phyloP scores from a whole-genome alignment of 2,329 filamentous ascomycete genomes.

The Metarhizium album region DNA sequence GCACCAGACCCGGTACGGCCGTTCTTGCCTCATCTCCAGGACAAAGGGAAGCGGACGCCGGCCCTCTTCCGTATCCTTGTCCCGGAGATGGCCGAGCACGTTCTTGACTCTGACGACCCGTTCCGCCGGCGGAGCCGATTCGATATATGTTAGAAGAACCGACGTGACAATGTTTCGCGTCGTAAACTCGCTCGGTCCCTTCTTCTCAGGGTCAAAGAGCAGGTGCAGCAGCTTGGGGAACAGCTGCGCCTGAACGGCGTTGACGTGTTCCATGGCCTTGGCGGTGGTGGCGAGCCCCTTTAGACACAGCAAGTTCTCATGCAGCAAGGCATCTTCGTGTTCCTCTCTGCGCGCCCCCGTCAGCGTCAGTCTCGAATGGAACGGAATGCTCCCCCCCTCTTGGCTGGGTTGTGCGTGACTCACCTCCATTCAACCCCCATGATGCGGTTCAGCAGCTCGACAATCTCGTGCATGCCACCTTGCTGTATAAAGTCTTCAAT shows the following conservation, averaged over 20 bases:
- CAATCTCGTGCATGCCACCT: slow-evolving; percentile 86
- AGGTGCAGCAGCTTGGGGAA: slow-evolving; percentile 81
- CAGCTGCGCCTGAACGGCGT: slow-evolving; percentile 66
- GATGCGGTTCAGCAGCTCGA: slow-evolving; percentile 77
- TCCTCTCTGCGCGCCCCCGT: slow-evolving; percentile 56
- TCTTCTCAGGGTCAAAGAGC: slow-evolving; percentile 96
- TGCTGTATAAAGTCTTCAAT: slow-evolving; percentile 84
- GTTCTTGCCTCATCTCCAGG: slow-evolving; percentile 72
- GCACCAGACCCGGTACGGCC: slow-evolving; percentile 89
- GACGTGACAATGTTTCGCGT: slow-evolving; percentile 86
- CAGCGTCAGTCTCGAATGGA: slow-evolving; percentile 4
- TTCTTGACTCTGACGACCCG: slow-evolving; percentile 57
- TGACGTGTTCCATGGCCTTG: slow-evolving; percentile 69
- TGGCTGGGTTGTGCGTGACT: not conserved
- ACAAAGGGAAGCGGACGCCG: slow-evolving; percentile 76
- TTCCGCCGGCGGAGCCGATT: slow-evolving; percentile 50
- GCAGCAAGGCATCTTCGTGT: slow-evolving; percentile 84
- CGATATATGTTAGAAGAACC: slow-evolving; percentile 79
- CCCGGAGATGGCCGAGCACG: slow-evolving; percentile 70
- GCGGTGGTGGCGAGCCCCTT: slow-evolving; percentile 93
- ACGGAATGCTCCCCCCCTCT: not conserved
- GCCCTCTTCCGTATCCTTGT: slow-evolving; percentile 65
- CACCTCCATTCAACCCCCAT: slow-evolving; percentile 94
- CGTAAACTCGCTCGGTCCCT: slow-evolving; percentile 92
- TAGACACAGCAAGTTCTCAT: slow-evolving; percentile 84